Percentiles rank a stretch among this genome's conserved stretches.
Evolutionary conservation across 2,329 filamentous ascomycete genomes (phyloP).

Genomic region (Epichloe sibirici): DNA sequence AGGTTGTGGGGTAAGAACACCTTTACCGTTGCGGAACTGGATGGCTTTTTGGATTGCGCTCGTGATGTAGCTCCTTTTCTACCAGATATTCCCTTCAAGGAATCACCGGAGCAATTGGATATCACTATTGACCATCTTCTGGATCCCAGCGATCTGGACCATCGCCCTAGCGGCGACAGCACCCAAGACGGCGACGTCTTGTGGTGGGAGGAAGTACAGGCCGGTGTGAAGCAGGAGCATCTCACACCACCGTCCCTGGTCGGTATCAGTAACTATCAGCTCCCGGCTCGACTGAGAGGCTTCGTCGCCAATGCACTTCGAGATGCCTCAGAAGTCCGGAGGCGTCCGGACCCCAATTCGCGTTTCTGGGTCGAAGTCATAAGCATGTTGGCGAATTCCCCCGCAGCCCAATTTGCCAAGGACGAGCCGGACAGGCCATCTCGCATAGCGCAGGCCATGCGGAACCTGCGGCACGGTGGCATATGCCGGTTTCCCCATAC

Average conservation of each 20-base stretch:
- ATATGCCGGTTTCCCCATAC: slow-evolving; percentile 5
- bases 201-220: slow-evolving; percentile 3
- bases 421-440: not conserved
- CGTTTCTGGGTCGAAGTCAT: slow-evolving; percentile 4
- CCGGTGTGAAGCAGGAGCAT: slow-evolving; percentile 1
- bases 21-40: slow-evolving; percentile 6
- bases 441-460: slow-evolving; percentile 5
- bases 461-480: slow-evolving; percentile 5
- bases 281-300: slow-evolving; percentile 1
- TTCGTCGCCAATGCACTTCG: slow-evolving; percentile 2
- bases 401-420: slow-evolving; percentile 1
- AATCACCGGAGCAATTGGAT: slow-evolving; percentile 6
- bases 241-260: slow-evolving; percentile 4
- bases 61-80: slow-evolving; percentile 4
- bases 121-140: slow-evolving; percentile 6
- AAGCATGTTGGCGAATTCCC: slow-evolving; percentile 4
- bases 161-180: not conserved
- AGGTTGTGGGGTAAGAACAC: slow-evolving; percentile 1
- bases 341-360: not conserved
- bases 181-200: not conserved
- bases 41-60: slow-evolving; percentile 6
- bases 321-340: not conserved
- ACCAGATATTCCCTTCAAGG: slow-evolving; percentile 5
- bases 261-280: not conserved
- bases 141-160: slow-evolving; percentile 3